Base-by-base conservation (phyloP, 2,329 filamentous ascomycete genomes). In the Botrytis elliptica region DNA sequence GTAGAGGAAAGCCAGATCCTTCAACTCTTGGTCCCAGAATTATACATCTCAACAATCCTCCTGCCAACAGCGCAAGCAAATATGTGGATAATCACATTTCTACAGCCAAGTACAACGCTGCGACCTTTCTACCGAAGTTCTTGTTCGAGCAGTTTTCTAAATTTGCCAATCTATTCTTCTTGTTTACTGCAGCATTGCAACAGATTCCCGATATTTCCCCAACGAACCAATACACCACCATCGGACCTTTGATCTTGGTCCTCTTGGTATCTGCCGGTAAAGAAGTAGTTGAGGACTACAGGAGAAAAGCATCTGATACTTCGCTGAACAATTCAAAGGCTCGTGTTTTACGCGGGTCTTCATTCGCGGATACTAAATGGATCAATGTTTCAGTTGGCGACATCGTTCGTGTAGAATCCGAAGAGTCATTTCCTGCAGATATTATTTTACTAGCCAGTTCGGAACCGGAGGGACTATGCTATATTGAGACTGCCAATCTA, bases 151-250 rank as follows among this genome's bases (percentile, higher is more conserved):
- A 99, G 82, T 99, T 99, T 84, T 98, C 95, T 75, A 99, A 98
- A 86, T 97, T 98, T 83, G 96, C 96, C 86, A 99, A 99, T 84
- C 84, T 99, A 81, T 99, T 99, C 86, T 99, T 99, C 92, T 89
- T 99, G 82, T 98, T 99, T 83, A 99, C 96, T 55, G 95, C 96
- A 25, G 91, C 90, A 59, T 85, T 99, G 64, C 96, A 99, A 85
- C 96, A 99, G 83, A 97, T 99, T 75, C 96, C 96, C 36, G 91
- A 92, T 77, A 91, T 99, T 75, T 97, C 95, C 49, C 96, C 97
- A 12, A 99, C 96, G 16, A 98, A 98, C 84, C 89, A 88, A 83
- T 99, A 95, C 81, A 99, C 96, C 9, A 99, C 97, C 55, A 98
- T 99, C 81, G 95, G 93, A 9, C 96, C 96, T n/a, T 88, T 99